These are phyloP conservation scores for Pichia paraexigua DNA, from an alignment of 805 yeast species.

Conservation along the genomic window DNA sequence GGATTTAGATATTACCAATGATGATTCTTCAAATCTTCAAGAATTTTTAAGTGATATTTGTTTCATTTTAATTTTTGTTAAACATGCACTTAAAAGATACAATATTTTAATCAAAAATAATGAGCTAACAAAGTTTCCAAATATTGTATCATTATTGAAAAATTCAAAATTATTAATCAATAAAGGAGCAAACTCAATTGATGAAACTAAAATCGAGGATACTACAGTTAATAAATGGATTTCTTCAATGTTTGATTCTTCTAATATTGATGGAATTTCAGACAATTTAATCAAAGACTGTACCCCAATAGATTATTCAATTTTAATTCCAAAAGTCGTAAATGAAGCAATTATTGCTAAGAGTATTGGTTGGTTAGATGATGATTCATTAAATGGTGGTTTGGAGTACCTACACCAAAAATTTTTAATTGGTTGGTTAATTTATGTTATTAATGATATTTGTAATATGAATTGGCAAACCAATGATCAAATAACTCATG, in stretches of 20 bases:
- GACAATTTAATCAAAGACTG: constrained; percentile 71
- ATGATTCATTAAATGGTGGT: constrained; percentile 62
- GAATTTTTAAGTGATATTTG: constrained; percentile 68
- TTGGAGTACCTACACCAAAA: constrained; percentile 82
- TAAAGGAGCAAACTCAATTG: not conserved
- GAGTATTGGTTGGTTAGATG: constrained; percentile 45
- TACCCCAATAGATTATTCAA: constrained; percentile 57
- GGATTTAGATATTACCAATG: constrained; percentile 32
- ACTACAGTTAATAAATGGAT: constrained; percentile 59
- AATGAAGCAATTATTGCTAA: constrained; percentile 63
- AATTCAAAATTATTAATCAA: not conserved
- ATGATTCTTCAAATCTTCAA: constrained; percentile 52
- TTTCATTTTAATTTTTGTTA: constrained; percentile 41
- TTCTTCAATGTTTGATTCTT: constrained; percentile 58
- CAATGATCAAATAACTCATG: constrained; percentile 5
- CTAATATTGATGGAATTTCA: constrained; percentile 61
- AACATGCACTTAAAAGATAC: constrained; percentile 13
- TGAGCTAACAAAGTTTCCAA: not conserved
- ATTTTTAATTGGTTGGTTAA: constrained; percentile 51
- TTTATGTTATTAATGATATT: constrained; percentile 34
- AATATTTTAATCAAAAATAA: constrained; percentile 9
- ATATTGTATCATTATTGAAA: constrained; percentile 6
- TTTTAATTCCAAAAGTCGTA: constrained; percentile 64
- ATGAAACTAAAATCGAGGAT: constrained; percentile 4
- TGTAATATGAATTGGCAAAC: constrained; percentile 15